Evolutionary conservation across 2,329 filamentous ascomycete species (phyloP), one percentile per base, ranked within the genome.

Genomic region (Apiospora aurea): DNA sequence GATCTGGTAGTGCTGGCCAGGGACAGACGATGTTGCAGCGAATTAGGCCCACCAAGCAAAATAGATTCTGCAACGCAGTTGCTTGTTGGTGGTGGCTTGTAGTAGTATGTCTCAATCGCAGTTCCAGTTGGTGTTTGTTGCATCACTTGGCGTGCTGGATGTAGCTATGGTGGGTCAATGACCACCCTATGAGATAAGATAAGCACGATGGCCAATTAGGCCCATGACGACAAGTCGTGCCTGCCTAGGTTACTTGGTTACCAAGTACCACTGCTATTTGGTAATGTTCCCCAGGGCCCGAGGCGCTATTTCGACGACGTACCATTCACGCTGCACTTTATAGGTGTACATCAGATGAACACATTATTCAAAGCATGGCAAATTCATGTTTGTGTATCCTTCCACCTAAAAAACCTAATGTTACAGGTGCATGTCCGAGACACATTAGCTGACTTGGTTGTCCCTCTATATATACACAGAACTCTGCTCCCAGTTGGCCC

Each of bases 131-230:
- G 24, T 64, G 57, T 64, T 41, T 64, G 57, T 11, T 41, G 57
- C 57, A 38, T n/a, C 57, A 64, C 41, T 64, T 64, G 34, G 57
- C 26, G 26, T 29, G 26, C 57, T 64, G 57, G 57, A 41, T 24
- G 57, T 41, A 64, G 57, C 57, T 64, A 64, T 64, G 34, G 57
- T 64, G 57, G 57, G 57, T 64, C 57, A 41, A n/a, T 11, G 34
- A 16, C 16, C 29, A 38, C 21, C 21, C 34, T 10, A 3, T 18
- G 16, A 64, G 18, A 64, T 41, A 21, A 64, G 57, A 64, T 64
- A 64, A 64, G 34, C n/a, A 26, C 11, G 10, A 26, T 51, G n/a
- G 8, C n/a, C 46, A n/a, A 18, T 21, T 13, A 38, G 21, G 21
- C 34, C 53, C 18, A 64, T 64, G 57, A 64, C 57, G 57, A 64